Evolutionary conservation across 192 early-diverging fungal genomes (phyloP).

Genomic region (Backusella mclennaniae): DNA sequence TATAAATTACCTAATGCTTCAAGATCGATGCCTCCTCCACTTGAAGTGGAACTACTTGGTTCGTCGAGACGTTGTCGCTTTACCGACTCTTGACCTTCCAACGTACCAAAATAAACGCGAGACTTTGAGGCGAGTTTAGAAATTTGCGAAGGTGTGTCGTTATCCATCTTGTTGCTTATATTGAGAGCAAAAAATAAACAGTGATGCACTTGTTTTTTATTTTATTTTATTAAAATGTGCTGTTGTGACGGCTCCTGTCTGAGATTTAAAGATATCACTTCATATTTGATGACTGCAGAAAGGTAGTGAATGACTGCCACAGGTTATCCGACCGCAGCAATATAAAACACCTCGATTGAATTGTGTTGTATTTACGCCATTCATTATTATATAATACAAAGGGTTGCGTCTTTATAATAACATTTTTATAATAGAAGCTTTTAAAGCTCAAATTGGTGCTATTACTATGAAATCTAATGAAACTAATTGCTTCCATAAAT

Average conservation of each 20-base stretch:
- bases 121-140: conserved; percentile 38
- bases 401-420: too few relatives aligned
- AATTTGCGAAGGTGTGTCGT: conserved; percentile 12
- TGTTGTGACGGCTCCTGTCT: neutral
- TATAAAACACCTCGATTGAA: too few relatives aligned
- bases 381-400: too few relatives aligned
- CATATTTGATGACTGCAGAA: too few relatives aligned
- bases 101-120: conserved; percentile 61
- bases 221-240: neutral
- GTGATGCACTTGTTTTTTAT: neutral
- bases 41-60: conserved; percentile 18
- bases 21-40: conserved; percentile 18
- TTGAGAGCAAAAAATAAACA: neutral
- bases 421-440: too few relatives aligned
- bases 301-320: too few relatives aligned
- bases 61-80: conserved; percentile 39
- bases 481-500: too few relatives aligned
- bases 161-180: conserved; percentile 4
- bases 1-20: conserved; percentile 15
- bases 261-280: neutral
- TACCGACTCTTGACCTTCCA: conserved; percentile 53
- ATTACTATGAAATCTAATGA: too few relatives aligned
- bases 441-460: too few relatives aligned
- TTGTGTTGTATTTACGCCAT: too few relatives aligned
- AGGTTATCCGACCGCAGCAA: too few relatives aligned